phyloP scores from a whole-genome alignment of 2,329 filamentous ascomycete species.

The Curvularia verruculosa region DNA sequence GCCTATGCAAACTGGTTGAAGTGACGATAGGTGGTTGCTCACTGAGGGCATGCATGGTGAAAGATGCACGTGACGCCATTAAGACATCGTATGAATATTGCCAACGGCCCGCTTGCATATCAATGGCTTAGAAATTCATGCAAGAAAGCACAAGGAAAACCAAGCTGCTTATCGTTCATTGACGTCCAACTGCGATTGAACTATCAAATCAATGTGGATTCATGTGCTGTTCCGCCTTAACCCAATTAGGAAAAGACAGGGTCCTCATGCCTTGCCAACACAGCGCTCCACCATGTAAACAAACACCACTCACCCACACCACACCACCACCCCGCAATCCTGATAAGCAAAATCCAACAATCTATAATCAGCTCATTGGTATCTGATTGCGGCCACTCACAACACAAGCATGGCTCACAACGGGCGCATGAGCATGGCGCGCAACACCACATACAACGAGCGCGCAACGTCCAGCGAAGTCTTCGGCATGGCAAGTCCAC shows the following conservation, averaged over 20 bases:
- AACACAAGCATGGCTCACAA: constrained; percentile 54
- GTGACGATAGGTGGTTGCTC: background rate
- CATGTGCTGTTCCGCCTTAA: constrained; percentile 16
- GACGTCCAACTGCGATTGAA: background rate
- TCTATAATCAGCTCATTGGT: background rate
- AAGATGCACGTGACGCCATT: background rate
- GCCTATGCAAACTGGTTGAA: background rate
- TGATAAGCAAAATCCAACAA: background rate
- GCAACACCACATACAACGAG: constrained; percentile 48
- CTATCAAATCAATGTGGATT: constrained; percentile 8
- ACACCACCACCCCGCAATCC: constrained; percentile 12
- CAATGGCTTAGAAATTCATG: background rate
- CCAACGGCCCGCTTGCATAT: background rate
- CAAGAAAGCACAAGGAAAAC: constrained; percentile 5
- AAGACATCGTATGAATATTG: background rate
- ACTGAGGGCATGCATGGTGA: background rate
- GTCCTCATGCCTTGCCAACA: constrained; percentile 18
- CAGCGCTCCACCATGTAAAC: constrained; percentile 12
- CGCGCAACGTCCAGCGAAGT: constrained; percentile 53
- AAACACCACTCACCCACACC: constrained; percentile 14
- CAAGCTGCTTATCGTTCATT: background rate
- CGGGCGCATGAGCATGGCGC: constrained; percentile 58
- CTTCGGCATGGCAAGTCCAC: constrained; percentile 55
- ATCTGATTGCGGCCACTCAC: background rate
- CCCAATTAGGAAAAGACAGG: constrained; percentile 12